A percentile compares a stretch with the other conserved stretches of the same genome.
phyloP scores from a whole-genome alignment of 768 basidiomycete genomes.

The Suillus cothurnatus region DNA sequence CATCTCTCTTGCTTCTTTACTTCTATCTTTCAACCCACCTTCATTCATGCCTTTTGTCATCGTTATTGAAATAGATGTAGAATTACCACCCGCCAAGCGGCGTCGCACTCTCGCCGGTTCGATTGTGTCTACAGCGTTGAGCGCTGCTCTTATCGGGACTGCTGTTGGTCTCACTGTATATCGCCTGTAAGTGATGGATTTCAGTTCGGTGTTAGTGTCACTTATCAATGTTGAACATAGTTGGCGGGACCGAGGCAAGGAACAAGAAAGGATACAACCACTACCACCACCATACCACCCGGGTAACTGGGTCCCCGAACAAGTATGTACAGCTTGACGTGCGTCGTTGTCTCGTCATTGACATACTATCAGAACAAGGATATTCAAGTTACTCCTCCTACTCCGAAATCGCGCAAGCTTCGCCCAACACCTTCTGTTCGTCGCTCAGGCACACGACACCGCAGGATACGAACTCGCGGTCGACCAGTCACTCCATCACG shows the following conservation, averaged over 20 bases:
- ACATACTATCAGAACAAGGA: slow-evolving; percentile 26
- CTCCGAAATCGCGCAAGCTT: slow-evolving; percentile 41
- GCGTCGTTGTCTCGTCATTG: neutral
- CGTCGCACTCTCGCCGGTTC: slow-evolving; percentile 81
- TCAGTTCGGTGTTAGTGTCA: slow-evolving; percentile 2
- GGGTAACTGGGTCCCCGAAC: slow-evolving; percentile 54
- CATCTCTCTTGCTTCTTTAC: slow-evolving; percentile 16
- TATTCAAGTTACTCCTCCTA: slow-evolving; percentile 38
- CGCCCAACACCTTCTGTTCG: slow-evolving; percentile 35
- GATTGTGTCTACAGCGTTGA: slow-evolving; percentile 81
- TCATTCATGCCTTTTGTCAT: slow-evolving; percentile 39
- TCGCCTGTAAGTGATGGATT: slow-evolving; percentile 62
- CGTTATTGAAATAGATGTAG: slow-evolving; percentile 59
- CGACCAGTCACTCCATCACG: slow-evolving; percentile 29
- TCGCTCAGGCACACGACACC: slow-evolving; percentile 40
- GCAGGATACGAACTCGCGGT: slow-evolving; percentile 33
- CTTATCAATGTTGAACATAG: slow-evolving; percentile 36
- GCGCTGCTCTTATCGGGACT: slow-evolving; percentile 82
- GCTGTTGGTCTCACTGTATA: slow-evolving; percentile 88
- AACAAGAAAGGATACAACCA: slow-evolving; percentile 38
- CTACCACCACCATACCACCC: slow-evolving; percentile 70
- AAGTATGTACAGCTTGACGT: slow-evolving; percentile 21
- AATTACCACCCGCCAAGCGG: slow-evolving; percentile 75
- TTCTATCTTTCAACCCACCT: slow-evolving; percentile 15
- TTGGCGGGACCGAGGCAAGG: slow-evolving; percentile 79